Conservation (phyloP, 1,139 yeast genomes). For the Geotrichum cucujoidarum region DNA sequence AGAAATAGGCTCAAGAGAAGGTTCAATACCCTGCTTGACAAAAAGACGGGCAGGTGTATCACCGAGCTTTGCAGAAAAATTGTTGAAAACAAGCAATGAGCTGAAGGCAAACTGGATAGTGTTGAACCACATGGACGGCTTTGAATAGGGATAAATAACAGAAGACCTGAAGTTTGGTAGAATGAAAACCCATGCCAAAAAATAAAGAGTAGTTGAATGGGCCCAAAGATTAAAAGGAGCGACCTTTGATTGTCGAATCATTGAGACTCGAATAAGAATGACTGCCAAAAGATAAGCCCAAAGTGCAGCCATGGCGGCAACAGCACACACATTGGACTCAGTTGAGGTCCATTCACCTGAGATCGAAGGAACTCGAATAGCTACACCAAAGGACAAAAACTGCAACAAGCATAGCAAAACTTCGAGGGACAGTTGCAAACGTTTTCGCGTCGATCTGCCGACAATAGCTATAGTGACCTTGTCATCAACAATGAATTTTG, state of each 20-base stretch:
- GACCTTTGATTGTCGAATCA: conserved; percentile 37
- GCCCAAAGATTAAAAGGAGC: conserved; percentile 55
- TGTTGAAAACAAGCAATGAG: conserved; percentile 44
- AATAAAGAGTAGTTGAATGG: conserved; percentile 59
- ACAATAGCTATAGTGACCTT: conserved; percentile 27
- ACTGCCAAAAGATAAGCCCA: conserved; percentile 57
- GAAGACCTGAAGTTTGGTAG: conserved; percentile 67
- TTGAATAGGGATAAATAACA: conserved; percentile 44
- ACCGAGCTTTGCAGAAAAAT: conserved; percentile 62
- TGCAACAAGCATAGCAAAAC: conserved; percentile 26
- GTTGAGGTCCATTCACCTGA: conserved; percentile 34
- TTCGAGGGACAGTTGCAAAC: conserved; percentile 29
- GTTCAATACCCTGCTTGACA: conserved; percentile 42
- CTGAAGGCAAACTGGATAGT: conserved; percentile 35
- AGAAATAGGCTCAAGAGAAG: conserved; percentile 76
- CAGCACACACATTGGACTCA: conserved; percentile 34
- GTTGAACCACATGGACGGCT: conserved; percentile 36
- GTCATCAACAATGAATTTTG: background rate
- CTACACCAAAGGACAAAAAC: conserved; percentile 29
- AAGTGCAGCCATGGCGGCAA: conserved; percentile 40
- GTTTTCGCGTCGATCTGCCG: conserved; percentile 28
- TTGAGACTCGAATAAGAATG: conserved; percentile 48
- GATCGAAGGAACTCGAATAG: conserved; percentile 40
- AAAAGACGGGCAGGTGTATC: conserved; percentile 40
- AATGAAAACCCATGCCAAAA: conserved; percentile 49